Conservation (phyloP, 2,329 filamentous ascomycete species). For the Teratosphaeria viscida region DNA sequence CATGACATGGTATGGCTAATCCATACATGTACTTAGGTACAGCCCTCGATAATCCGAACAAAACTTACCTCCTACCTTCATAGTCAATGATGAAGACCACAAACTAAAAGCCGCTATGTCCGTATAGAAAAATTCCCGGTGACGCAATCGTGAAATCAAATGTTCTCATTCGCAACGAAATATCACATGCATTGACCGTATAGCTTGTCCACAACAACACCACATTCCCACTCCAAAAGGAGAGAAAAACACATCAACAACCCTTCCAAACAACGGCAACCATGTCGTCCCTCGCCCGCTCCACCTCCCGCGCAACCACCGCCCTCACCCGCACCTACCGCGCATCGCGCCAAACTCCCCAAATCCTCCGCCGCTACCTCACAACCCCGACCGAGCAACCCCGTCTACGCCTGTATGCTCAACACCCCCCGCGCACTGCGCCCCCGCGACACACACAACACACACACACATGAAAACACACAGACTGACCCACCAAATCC, state of each 20-base stretch:
- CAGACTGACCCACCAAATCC: not conserved
- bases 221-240: not conserved
- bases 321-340: conserved; percentile 8
- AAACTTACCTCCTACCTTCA: too few relatives aligned
- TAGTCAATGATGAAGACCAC: too few relatives aligned
- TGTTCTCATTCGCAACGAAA: not conserved
- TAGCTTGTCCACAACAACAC: not conserved
- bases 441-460: not conserved
- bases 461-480: not conserved
- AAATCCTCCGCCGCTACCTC: conserved; percentile 29
- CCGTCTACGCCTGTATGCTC: conserved; percentile 28
- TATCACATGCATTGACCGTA: not conserved
- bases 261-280: not conserved
- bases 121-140: not conserved
- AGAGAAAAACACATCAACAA: not conserved
- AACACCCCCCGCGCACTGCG: not conserved
- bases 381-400: conserved; percentile 29
- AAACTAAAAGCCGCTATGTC: too few relatives aligned
- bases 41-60: too few relatives aligned
- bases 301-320: conserved; percentile 8
- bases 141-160: not conserved
- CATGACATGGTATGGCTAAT: too few relatives aligned
- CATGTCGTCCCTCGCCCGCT: conserved; percentile 9
- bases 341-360: conserved; percentile 10
- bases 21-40: too few relatives aligned